Evolutionary conservation across 352 stramenopile genomes (phyloP).

Genomic region (Pythium dissotocum): DNA sequence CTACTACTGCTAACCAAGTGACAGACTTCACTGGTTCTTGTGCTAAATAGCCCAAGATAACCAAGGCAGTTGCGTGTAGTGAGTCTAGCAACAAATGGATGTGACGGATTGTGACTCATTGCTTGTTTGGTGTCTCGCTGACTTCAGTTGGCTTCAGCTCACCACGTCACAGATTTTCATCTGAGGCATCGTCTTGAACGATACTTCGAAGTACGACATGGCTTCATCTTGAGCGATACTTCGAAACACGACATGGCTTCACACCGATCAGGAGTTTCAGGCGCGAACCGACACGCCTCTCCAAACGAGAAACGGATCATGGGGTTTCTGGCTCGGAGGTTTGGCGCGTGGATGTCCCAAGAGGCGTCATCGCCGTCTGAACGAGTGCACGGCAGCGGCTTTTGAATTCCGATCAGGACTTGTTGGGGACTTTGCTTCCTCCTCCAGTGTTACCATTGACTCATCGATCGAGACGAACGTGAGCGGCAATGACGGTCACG

Average conservation of each 20-base stretch:
- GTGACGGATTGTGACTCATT: not conserved
- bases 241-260: not conserved
- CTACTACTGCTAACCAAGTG: conserved; percentile 40
- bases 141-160: not conserved
- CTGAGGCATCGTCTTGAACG: not conserved
- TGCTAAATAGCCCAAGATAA: no score
- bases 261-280: not conserved
- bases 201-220: not conserved
- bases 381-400: not conserved
- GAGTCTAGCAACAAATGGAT: not conserved
- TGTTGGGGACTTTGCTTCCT: not conserved
- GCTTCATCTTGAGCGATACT: not conserved
- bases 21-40: no score
- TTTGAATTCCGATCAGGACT: not conserved
- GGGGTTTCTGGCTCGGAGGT: not conserved
- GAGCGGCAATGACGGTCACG: conserved; percentile 22
- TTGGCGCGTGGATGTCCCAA: not conserved
- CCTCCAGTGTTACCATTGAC: not conserved
- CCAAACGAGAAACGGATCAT: not conserved
- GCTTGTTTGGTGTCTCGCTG: not conserved
- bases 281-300: not conserved
- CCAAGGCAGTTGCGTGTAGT: not conserved
- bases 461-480: not conserved
- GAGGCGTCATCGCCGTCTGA: not conserved
- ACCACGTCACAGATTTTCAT: not conserved